phyloP scores from a whole-genome alignment of 2,329 filamentous ascomycete species.

The Rosellinia necatrix region DNA sequence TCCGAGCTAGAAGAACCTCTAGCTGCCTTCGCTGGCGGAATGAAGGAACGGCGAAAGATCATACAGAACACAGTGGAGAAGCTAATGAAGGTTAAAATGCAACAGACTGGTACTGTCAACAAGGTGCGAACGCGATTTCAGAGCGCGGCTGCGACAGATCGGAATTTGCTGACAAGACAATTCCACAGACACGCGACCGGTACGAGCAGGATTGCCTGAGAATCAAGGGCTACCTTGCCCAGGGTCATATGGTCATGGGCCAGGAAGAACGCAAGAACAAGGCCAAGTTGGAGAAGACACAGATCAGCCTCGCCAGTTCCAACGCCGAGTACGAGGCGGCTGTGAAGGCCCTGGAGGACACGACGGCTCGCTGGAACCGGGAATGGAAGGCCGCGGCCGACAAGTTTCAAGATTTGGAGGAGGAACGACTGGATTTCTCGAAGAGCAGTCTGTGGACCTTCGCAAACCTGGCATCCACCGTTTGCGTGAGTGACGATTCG shows the following conservation, averaged over 20 bases:
- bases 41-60: constrained; percentile 97
- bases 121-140: constrained; percentile 63
- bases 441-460: constrained; percentile 99
- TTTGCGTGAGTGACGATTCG: constrained; percentile 95
- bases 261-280: constrained; percentile 99
- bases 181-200: constrained; percentile 76
- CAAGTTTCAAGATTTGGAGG: constrained; percentile 98
- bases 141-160: background rate
- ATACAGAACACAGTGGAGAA: constrained; percentile 94
- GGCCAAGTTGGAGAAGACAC: constrained; percentile 97
- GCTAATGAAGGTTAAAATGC: constrained; percentile 86
- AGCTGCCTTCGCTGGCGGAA: constrained; percentile 86
- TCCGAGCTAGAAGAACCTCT: constrained; percentile 93
- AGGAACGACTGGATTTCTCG: constrained; percentile 94
- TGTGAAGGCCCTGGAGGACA: constrained; percentile 92
- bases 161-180: constrained; percentile 16
- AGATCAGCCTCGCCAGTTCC: constrained; percentile 88
- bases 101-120: constrained; percentile 89
- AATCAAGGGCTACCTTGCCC: constrained; percentile 97
- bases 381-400: constrained; percentile 98
- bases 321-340: constrained; percentile 94
- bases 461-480: constrained; percentile 94
- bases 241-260: constrained; percentile 99
- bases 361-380: constrained; percentile 92
- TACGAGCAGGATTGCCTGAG: constrained; percentile 98